Conservation (phyloP, 1,284 basidiomycete genomes). For the Papiliotrema fonsecae region DNA sequence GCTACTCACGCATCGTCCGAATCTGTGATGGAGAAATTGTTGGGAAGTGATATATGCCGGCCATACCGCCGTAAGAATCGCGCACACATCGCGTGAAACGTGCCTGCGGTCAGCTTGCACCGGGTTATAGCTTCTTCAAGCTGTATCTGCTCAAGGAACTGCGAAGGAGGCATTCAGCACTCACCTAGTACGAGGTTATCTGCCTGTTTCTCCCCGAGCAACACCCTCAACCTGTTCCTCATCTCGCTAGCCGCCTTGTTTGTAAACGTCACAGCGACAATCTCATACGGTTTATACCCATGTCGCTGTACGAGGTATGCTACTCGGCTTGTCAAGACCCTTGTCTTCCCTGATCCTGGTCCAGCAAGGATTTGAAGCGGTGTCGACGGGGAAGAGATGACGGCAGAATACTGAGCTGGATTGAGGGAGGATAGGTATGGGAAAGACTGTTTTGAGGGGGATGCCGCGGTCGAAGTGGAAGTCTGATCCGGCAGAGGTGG, state of each 20-base stretch:
- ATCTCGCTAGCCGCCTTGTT: constrained; percentile 91
- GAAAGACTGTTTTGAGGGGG: too few relatives aligned
- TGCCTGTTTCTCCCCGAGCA: constrained; percentile 65
- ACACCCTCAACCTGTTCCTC: constrained; percentile 63
- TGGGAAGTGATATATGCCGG: constrained; percentile 57
- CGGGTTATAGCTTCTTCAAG: constrained; percentile 7
- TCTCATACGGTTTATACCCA: constrained; percentile 56
- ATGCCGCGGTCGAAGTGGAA: neutral
- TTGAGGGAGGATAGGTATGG: constrained; percentile 38
- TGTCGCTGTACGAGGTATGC: constrained; percentile 66
- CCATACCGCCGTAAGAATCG: constrained; percentile 64
- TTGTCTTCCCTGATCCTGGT: constrained; percentile 67
- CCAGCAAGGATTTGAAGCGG: constrained; percentile 80
- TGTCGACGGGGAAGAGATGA: constrained; percentile 57
- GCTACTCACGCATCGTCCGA: constrained; percentile 67
- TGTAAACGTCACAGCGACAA: constrained; percentile 78
- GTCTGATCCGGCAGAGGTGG: neutral
- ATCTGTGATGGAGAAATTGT: constrained; percentile 79
- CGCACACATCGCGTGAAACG: constrained; percentile 78
- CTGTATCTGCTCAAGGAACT: neutral
- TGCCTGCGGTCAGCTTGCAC: constrained; percentile 52
- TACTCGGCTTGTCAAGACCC: constrained; percentile 74
- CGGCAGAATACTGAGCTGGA: constrained; percentile 54
- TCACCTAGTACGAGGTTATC: constrained; percentile 58
- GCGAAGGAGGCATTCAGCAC: constrained; percentile 9